phyloP scores from a whole-genome alignment of 1,139 yeast species.

The Kodamaea ohmeri region DNA sequence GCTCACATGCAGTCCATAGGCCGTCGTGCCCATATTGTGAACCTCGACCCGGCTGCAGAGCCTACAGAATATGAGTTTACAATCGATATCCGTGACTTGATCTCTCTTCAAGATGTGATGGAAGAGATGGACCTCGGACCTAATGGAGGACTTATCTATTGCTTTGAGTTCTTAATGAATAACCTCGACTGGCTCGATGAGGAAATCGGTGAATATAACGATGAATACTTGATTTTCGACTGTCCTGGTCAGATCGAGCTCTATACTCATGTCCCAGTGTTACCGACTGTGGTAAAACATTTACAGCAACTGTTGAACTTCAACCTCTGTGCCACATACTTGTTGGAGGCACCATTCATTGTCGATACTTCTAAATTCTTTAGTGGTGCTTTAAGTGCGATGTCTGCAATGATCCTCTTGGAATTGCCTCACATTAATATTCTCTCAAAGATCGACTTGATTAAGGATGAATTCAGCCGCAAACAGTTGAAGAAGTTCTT shows the following conservation, averaged over 20 bases:
- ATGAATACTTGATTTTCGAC: slow-evolving; percentile 90
- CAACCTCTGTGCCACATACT: slow-evolving; percentile 86
- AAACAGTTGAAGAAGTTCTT: slow-evolving; percentile 78
- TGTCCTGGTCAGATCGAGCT: slow-evolving; percentile 98
- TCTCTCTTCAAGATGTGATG: slow-evolving; percentile 94
- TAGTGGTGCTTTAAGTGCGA: slow-evolving; percentile 93
- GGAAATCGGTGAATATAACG: slow-evolving; percentile 89
- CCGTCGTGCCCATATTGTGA: slow-evolving; percentile 89
- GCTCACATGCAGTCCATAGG: slow-evolving; percentile 89
- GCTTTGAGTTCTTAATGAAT: slow-evolving; percentile 83
- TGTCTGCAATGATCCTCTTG: slow-evolving; percentile 95
- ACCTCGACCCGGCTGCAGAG: slow-evolving; percentile 97
- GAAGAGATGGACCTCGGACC: slow-evolving; percentile 94
- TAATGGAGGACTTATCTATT: slow-evolving; percentile 89
- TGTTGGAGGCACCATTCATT: slow-evolving; percentile 91
- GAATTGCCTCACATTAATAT: slow-evolving; percentile 95
- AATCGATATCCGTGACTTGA: slow-evolving; percentile 86
- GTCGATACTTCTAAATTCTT: slow-evolving; percentile 88
- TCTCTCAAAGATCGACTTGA: slow-evolving; percentile 79
- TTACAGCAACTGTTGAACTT: slow-evolving; percentile 75
- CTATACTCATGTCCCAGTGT: slow-evolving; percentile 90
- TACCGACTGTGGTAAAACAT: slow-evolving; percentile 85
- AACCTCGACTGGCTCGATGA: slow-evolving; percentile 96
- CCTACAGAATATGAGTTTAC: slow-evolving; percentile 89
- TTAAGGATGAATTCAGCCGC: slow-evolving; percentile 69